Evolutionary conservation across 139 green algal species (phyloP).

Genomic region (Tetradesmus obliquus): DNA sequence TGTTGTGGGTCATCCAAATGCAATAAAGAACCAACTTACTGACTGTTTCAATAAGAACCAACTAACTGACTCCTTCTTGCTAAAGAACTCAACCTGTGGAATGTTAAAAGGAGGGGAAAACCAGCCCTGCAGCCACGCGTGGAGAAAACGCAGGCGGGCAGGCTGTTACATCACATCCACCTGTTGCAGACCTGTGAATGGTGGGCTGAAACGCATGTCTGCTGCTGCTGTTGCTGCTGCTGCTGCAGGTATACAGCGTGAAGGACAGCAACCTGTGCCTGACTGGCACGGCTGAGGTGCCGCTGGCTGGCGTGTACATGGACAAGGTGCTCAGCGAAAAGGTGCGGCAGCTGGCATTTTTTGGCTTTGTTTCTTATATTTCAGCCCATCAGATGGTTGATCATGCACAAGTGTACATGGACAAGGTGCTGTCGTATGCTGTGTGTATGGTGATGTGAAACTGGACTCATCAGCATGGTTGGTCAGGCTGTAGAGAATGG

Average conservation of each 20-base stretch:
- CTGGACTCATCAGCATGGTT: too few species aligned
- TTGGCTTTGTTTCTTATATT: background rate
- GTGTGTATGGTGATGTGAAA: too few species aligned
- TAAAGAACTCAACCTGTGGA: too few species aligned
- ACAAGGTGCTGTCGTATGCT: background rate
- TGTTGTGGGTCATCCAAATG: too few species aligned
- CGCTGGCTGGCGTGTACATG: conserved; percentile 91
- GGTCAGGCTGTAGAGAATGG: too few species aligned
- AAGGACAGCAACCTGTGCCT: conserved; percentile 89
- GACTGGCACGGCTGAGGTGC: conserved; percentile 97
- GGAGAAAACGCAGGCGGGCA: background rate
- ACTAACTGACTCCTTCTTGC: too few species aligned
- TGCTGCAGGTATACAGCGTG: conserved; percentile 89
- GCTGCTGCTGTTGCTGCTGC: conserved; percentile 6
- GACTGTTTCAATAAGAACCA: too few species aligned
- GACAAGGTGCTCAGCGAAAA: conserved; percentile 62
- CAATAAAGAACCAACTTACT: too few species aligned
- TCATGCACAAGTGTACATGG: too few species aligned
- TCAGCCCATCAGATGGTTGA: too few species aligned
- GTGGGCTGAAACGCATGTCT: background rate
- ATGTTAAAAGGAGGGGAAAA: too few species aligned
- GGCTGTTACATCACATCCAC: background rate
- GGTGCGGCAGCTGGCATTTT: background rate
- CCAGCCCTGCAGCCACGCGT: background rate
- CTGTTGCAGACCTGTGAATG: background rate